Evolutionary conservation across 2,329 filamentous ascomycete genomes (phyloP).

Genomic region (Epichloe hybrida): DNA sequence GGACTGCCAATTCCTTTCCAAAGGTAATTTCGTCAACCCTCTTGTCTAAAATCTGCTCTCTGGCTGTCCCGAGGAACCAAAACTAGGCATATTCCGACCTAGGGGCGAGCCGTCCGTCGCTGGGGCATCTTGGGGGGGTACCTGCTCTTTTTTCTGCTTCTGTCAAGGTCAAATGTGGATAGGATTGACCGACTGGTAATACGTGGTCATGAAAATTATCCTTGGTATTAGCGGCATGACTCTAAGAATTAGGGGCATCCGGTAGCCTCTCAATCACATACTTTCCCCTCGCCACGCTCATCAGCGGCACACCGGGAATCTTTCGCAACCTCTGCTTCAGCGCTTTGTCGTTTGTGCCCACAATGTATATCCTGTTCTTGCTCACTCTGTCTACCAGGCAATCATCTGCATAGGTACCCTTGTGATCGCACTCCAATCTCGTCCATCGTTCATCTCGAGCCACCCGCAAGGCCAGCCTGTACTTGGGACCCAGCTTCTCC

Average conservation of each 20-base stretch:
- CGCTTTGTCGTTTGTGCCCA: constrained; percentile 65
- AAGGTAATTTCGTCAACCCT: too few species aligned
- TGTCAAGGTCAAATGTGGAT: too few species aligned
- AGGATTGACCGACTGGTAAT: too few species aligned
- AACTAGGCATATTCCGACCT: too few species aligned
- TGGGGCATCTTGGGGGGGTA: too few species aligned
- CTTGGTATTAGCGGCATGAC: neutral
- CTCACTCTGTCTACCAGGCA: constrained; percentile 64
- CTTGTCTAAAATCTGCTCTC: too few species aligned
- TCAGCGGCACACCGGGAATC: constrained; percentile 49
- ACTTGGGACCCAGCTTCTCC: constrained; percentile 81
- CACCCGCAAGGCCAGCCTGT: constrained; percentile 71
- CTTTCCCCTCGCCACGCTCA: constrained; percentile 78
- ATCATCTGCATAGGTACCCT: constrained; percentile 71
- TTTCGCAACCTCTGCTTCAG: constrained; percentile 75
- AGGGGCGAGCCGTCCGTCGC: too few species aligned
- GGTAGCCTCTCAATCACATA: constrained; percentile 90
- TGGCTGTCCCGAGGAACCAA: too few species aligned
- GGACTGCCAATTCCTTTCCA: too few species aligned
- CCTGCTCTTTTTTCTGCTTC: too few species aligned
- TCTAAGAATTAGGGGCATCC: constrained; percentile 52
- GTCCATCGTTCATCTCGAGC: constrained; percentile 85
- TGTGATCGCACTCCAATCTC: constrained; percentile 77
- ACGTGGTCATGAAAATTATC: neutral
- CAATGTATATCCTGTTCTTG: constrained; percentile 65